Evolutionary conservation across 2,329 filamentous ascomycete genomes (phyloP).

Genomic region (Neofusicoccum cordaticola): DNA sequence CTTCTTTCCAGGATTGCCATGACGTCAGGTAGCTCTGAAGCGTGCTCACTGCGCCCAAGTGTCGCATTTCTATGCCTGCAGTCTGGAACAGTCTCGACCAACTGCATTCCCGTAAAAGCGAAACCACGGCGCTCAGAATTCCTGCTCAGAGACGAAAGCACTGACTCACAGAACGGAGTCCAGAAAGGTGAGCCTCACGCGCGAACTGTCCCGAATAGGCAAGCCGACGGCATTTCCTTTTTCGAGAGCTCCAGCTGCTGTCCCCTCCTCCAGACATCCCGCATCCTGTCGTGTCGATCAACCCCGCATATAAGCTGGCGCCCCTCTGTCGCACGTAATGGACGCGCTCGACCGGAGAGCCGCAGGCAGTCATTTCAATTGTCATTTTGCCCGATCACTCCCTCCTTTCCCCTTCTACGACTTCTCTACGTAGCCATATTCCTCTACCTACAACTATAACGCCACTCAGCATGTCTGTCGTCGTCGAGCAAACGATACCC

Average conservation of each 20-base stretch:
- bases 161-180: neutral
- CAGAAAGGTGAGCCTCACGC: neutral
- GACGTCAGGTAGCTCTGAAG: neutral
- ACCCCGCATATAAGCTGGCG: constrained; percentile 9
- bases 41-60: too few species aligned
- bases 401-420: too few species aligned
- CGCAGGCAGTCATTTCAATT: neutral
- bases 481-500: constrained; percentile 36
- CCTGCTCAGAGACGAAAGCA: neutral
- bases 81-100: neutral
- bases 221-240: constrained; percentile 11
- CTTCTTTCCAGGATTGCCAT: neutral
- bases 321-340: neutral
- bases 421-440: neutral
- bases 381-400: too few species aligned
- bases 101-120: neutral
- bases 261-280: constrained; percentile 5
- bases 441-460: neutral
- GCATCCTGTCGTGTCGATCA: neutral
- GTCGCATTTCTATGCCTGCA: too few species aligned
- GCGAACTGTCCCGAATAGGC: constrained; percentile 5
- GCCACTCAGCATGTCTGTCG: constrained; percentile 30
- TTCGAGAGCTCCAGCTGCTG: constrained; percentile 10
- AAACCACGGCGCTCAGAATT: neutral
- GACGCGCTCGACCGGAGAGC: neutral